phyloP scores from a whole-genome alignment of 805 yeast genomes.

The Saccharomycopsis sp. region DNA sequence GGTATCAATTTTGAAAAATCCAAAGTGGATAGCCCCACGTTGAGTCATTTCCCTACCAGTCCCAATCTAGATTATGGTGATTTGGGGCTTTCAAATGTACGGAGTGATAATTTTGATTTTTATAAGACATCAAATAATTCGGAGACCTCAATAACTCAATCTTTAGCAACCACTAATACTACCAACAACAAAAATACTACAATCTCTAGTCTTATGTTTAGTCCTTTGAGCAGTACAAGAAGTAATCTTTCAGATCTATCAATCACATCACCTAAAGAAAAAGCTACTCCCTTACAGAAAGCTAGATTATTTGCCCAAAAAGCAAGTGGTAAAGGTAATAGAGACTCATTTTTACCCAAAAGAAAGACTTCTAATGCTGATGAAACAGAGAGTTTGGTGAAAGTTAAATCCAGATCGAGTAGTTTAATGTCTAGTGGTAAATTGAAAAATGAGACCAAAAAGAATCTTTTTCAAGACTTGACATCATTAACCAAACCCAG shows the following conservation, averaged over 20 bases:
- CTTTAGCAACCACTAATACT: neutral
- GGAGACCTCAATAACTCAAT: slow-evolving; percentile 5
- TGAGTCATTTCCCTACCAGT: neutral
- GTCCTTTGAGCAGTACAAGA: slow-evolving; percentile 13
- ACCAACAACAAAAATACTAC: slow-evolving; percentile 1
- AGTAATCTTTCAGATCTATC: slow-evolving; percentile 6
- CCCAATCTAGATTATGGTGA: no score
- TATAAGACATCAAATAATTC: slow-evolving; percentile 11
- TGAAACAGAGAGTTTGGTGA: slow-evolving; percentile 1
- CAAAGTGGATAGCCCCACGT: slow-evolving; percentile 2
- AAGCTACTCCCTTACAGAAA: slow-evolving; percentile 6
- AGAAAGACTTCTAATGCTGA: slow-evolving; percentile 4
- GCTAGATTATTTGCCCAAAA: slow-evolving; percentile 10
- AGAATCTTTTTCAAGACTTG: slow-evolving; percentile 6
- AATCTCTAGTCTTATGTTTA: slow-evolving; percentile 15
- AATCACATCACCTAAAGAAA: slow-evolving; percentile 6
- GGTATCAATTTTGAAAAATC: slow-evolving; percentile 8
- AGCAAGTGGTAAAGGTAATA: slow-evolving; percentile 2
- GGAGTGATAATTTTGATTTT: slow-evolving; percentile 10
- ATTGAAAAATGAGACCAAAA: slow-evolving; percentile 2
- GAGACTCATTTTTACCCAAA: slow-evolving; percentile 7
- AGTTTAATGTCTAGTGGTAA: neutral
- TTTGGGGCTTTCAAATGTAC: no score
- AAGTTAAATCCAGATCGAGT: neutral
- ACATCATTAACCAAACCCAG: slow-evolving; percentile 8